Evolutionary conservation across 2,329 filamentous ascomycete species (phyloP).

Genomic region (Phoma sp.): DNA sequence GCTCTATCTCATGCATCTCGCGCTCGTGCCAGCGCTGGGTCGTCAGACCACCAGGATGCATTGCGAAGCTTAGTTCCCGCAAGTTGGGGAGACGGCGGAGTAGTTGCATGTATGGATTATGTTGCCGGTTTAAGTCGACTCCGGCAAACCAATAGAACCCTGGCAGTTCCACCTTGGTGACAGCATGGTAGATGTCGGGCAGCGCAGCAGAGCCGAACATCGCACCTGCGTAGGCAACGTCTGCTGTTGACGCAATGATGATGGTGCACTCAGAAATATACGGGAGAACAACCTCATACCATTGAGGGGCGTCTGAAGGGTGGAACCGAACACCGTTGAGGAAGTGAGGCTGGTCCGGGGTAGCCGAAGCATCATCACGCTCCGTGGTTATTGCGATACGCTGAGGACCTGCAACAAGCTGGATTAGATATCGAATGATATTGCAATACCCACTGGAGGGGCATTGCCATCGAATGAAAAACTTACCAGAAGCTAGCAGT

Average conservation of each 20-base stretch:
- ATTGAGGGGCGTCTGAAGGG: not conserved
- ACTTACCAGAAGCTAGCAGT: not conserved
- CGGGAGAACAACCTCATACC: conserved; percentile 20
- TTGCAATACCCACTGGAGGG: too few relatives aligned
- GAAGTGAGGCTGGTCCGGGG: conserved; percentile 20
- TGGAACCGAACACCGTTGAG: conserved; percentile 8
- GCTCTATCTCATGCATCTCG: conserved; percentile 74
- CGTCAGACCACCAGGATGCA: conserved; percentile 77
- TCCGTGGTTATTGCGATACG: conserved; percentile 19
- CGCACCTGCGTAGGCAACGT: conserved; percentile 14
- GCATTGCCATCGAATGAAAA: not conserved
- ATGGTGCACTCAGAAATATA: conserved; percentile 20
- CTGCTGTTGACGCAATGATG: conserved; percentile 16
- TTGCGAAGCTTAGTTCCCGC: conserved; percentile 77
- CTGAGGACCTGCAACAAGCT: conserved; percentile 3
- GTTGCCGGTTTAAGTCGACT: conserved; percentile 82
- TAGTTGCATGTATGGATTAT: conserved; percentile 87
- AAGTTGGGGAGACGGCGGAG: conserved; percentile 85
- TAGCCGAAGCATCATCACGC: conserved; percentile 6
- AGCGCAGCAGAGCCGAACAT: conserved; percentile 15
- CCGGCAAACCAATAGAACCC: conserved; percentile 58
- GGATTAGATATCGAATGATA: not conserved
- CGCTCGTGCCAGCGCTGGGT: conserved; percentile 68
- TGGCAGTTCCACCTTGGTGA: conserved; percentile 52
- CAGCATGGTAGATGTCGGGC: conserved; percentile 12